Percentiles rank a stretch among this genome's conserved stretches.
Conservation (phyloP, 208 protist genomes). For the Tritrichomonas musculus region DNA sequence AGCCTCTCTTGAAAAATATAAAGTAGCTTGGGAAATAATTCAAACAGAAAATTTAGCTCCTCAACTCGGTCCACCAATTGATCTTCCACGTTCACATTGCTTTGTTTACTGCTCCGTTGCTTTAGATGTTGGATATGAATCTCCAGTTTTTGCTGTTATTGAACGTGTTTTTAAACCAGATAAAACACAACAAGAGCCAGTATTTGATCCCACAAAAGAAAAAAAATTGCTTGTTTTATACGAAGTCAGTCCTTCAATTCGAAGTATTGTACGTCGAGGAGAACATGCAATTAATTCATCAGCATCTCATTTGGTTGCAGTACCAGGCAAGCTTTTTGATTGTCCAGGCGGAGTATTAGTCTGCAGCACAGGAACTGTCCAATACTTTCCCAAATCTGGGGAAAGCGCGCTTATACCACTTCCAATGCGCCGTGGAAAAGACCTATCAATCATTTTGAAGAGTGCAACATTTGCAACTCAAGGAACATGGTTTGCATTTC, state of each 20-base stretch:
- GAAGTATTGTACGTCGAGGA: neutral
- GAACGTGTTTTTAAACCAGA: neutral
- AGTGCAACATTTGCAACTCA: neutral
- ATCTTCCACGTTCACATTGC: neutral
- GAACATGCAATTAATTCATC: neutral
- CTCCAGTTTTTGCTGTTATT: neutral
- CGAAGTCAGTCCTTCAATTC: neutral
- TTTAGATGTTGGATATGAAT: constrained; percentile 10
- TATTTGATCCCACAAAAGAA: neutral
- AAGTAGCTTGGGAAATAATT: neutral
- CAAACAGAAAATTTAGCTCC: neutral
- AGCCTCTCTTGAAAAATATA: neutral
- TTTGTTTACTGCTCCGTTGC: neutral
- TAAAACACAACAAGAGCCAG: neutral
- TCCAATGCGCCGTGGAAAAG: neutral
- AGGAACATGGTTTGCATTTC: neutral
- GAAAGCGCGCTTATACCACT: neutral
- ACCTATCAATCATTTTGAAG: neutral
- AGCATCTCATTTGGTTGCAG: neutral
- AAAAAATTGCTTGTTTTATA: neutral
- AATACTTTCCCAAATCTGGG: neutral
- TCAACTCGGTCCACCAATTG: neutral
- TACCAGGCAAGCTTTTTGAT: neutral
- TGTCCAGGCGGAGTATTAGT: constrained; percentile 20
- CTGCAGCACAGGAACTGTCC: neutral